Evolutionary conservation across 805 yeast genomes (phyloP).

Genomic region (Isabelozyma pseudorhagii): DNA sequence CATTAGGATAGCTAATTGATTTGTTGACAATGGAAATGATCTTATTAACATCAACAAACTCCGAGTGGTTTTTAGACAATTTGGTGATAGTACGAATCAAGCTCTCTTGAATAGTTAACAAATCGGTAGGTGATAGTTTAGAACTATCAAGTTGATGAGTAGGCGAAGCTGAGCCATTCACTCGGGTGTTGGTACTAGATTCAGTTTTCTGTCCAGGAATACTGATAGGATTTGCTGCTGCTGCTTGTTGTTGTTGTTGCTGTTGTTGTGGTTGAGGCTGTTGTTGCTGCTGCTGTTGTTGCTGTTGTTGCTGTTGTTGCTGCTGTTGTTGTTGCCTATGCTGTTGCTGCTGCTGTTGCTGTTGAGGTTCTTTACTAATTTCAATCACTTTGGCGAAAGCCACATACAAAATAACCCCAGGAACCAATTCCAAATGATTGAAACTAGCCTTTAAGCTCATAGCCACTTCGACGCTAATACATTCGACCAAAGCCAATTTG

Average conservation of each 20-base stretch:
- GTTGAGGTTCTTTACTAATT: slow-evolving; percentile 9
- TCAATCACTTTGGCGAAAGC: slow-evolving; percentile 76
- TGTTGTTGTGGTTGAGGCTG: slow-evolving; percentile 4
- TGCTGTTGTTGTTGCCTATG: slow-evolving; percentile 2
- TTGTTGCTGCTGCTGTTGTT: slow-evolving; percentile 23
- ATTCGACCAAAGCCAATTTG: slow-evolving; percentile 57
- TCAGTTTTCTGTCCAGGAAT: neutral
- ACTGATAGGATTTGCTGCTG: neutral
- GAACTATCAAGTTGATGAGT: slow-evolving; percentile 3
- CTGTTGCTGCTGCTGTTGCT: slow-evolving; percentile 13
- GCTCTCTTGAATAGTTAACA: slow-evolving; percentile 18
- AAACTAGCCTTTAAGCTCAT: slow-evolving; percentile 73
- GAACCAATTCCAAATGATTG: slow-evolving; percentile 78
- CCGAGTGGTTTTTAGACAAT: slow-evolving; percentile 9
- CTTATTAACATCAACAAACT: slow-evolving; percentile 30
- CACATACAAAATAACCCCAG: slow-evolving; percentile 72
- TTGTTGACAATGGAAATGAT: slow-evolving; percentile 43
- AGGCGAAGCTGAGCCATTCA: neutral
- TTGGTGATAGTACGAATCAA: slow-evolving; percentile 14
- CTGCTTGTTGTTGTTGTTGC: slow-evolving; percentile 2
- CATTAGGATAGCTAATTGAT: slow-evolving; percentile 35
- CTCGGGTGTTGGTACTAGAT: neutral
- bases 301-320: slow-evolving; percentile 14
- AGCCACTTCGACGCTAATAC: slow-evolving; percentile 68
- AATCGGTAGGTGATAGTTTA: slow-evolving; percentile 17